Evolutionary conservation across 1,284 basidiomycete genomes (phyloP), one percentile per base, ranked within the genome.

Genomic region (Ustilago loliicola): DNA sequence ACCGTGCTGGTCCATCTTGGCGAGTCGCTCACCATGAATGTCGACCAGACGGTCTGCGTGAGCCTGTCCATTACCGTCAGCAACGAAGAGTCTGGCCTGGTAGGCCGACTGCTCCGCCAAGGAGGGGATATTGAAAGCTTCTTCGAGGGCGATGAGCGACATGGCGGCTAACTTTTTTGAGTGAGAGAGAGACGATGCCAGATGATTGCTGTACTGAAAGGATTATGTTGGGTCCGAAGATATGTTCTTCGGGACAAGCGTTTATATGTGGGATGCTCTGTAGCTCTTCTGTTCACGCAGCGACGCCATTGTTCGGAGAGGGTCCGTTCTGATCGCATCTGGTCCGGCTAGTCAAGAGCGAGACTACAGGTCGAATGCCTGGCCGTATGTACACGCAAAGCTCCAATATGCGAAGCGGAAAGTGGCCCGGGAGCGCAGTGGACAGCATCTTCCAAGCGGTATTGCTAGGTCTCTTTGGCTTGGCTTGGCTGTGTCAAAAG

Each of bases 1-100:
- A 27, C 79, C 76, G 47, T 82, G 78, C 45, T 81, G 34, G 51
- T 82, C 74, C 81, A 82, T 82, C 80, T 82, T 82, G 58, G 71
- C 67, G 7, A 81, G 74, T 54, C 81, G 77, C 57, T 77, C 72
- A 55, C 74, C 79, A 48, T 81, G 79, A 48, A 82, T 81, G 63
- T 82, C 81, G 23, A 77, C 68, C 8, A 77, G 69, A 19, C 74
- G 74, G 34, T 77, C 74, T 3, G 74, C 74, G 36, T 77, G 74
- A 2, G 68, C 74, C 51, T 72, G 74, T 48, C 74, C 74, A 40
- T 72, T 77, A 27, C 74, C 74, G 27, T 77, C 74, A 13, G 74
- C 74, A 7, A 77, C 74, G 42, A 77, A 77, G 51, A 77, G 74
- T 15, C 74, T 53, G 6, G 74, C 74, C 56, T 77, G 74, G 55